Evolutionary conservation across 1,139 yeast genomes (phyloP), one percentile per base, ranked within the genome.

Genomic region (Barnettozyma hawaiiensis): DNA sequence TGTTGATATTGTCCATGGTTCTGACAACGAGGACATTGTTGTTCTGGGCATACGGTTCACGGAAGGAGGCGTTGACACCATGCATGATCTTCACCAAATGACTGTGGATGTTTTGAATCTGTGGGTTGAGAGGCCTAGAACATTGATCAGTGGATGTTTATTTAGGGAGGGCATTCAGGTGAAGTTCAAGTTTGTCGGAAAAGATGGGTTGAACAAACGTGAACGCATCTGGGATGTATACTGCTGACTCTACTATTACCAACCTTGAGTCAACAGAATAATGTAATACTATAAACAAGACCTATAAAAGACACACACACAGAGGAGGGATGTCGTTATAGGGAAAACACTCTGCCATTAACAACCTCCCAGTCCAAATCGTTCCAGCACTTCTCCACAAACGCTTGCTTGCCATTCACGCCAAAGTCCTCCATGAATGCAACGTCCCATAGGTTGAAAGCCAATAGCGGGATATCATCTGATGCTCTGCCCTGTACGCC

Each of bases 281-380:
- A n/a, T n/a, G n/a, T n/a, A n/a, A 12, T 31, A 31, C 35, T 31
- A 31, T 31, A 19, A 20, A 31, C 40, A 34, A n/a, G 31, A n/a
- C 9, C 29, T 43, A 43, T 29, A 27, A 27, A 14, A 8, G 35
- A 22, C 19, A n/a, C n/a, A n/a, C n/a, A n/a, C n/a, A n/a, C n/a
- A n/a, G n/a, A n/a, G n/a, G n/a, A n/a, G n/a, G n/a, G n/a, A n/a
- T n/a, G n/a, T n/a, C n/a, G 23, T 31, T 33, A 43, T 8, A 44
- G 27, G 27, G 45, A 51, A 53, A 67, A 73, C 21, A 73, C 60
- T 59, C 96, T 76, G 54, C 69, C 69, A 61, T 81, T 84, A 40
- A 90, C 77, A 41, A 85, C 90, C 47, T 81, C 76, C 98, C 98
- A 92, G 65, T 92, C 79, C 53, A 90, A 75, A 53, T 86, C 74